Evolutionary conservation across 1,284 basidiomycete genomes (phyloP), one percentile per base, ranked within the genome.

Genomic region (Coniophora puteana): DNA sequence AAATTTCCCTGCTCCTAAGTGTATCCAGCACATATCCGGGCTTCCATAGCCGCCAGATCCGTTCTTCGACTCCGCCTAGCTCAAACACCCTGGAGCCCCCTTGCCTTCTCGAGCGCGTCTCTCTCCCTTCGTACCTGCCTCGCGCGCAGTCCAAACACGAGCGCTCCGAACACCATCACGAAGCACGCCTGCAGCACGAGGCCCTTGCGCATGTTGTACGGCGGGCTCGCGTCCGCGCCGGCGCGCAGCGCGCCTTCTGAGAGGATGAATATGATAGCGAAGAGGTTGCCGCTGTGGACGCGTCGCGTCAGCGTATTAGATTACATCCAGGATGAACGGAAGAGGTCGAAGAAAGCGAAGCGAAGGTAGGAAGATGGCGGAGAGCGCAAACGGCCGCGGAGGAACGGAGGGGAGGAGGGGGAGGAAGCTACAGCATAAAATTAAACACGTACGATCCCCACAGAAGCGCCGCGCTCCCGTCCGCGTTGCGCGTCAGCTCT

Each of bases 401-500:
- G n/a, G n/a, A n/a, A n/a, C n/a, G n/a, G n/a, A n/a, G 11, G 20
- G 45, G 25, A 44, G 14, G 8, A 24, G 28, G 8, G n/a, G n/a
- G n/a, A n/a, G n/a, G n/a, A n/a, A n/a, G n/a, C n/a, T n/a, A n/a
- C 18, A 17, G 23, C 22, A 33, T 40, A 26, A 29, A 14, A 34
- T 39, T 32, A 23, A 12, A 40, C 12, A 68, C 76, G 43, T 54
- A 83, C 78, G 67, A 63, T 58, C 79, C 78, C 86, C 86, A 90
- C 17, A 90, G 53, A 20, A 87, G 55, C 1, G 87, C 82, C 1
- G 86, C 75, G 46, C 83, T 87, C 1, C 74, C 80, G 46, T 87
- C 84, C 3, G 87, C 75, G 52, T 87, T 89, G 43, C 83, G 71
- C 11, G 86, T 88, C 22, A 90, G 56, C 57, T 91, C 88, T 31